These are phyloP conservation scores for Solanum hybrid DNA, from an alignment of 305 asterid species.

Conservation along the genomic window DNA sequence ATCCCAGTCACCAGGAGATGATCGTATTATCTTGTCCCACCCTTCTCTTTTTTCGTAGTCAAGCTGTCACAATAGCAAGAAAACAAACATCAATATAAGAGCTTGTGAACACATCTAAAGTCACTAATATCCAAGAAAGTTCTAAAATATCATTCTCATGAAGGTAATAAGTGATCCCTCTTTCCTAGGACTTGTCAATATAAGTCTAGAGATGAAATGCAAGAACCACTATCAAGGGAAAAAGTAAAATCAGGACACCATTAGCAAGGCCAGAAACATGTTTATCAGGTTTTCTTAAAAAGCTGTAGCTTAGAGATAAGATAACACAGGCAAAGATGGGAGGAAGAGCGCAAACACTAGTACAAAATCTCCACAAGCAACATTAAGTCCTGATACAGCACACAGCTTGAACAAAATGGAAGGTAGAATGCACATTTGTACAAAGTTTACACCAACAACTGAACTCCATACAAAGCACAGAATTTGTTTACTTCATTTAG, in stretches of 20 bases:
- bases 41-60: conserved; percentile 66
- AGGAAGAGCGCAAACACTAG: neutral
- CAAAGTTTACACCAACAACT: neutral
- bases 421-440: neutral
- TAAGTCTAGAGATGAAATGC: neutral
- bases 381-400: neutral
- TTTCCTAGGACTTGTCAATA: neutral
- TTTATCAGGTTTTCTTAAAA: neutral
- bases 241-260: neutral
- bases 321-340: neutral
- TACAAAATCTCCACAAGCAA: neutral
- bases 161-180: neutral
- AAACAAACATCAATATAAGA: neutral
- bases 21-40: conserved; percentile 47
- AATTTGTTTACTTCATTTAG: neutral
- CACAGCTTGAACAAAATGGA: neutral
- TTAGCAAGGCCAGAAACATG: neutral
- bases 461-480: neutral
- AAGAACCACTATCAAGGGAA: neutral
- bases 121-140: neutral
- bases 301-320: neutral
- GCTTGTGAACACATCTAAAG: conserved; percentile 5
- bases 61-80: conserved; percentile 38
- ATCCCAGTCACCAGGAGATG: conserved; percentile 62
- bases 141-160: conserved; percentile 12